Evolutionary conservation across 176 grass and related monocot species (phyloP).

Genomic region (Chrysopogon serrulatus): DNA sequence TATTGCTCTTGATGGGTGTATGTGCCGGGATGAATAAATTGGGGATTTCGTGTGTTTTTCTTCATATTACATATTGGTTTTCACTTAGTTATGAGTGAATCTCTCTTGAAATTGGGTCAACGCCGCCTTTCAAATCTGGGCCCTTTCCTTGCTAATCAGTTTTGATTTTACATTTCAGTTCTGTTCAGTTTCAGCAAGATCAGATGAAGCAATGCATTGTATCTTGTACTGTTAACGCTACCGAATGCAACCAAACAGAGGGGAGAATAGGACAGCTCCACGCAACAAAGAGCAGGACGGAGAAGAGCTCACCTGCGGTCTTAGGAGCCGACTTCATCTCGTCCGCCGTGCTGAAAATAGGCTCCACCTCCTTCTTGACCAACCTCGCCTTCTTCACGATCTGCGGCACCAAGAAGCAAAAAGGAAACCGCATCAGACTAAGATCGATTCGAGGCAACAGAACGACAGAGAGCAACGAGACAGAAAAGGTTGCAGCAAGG

Average conservation of each 20-base stretch:
- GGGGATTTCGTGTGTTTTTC: too few species aligned
- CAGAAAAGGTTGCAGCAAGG: background rate
- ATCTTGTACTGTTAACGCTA: background rate
- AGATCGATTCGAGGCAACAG: background rate
- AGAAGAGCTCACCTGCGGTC: constrained; percentile 35
- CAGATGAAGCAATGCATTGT: background rate
- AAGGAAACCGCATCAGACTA: background rate
- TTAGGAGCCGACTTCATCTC: constrained; percentile 50
- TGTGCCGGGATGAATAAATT: background rate
- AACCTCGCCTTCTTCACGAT: constrained; percentile 62
- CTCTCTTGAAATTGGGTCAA: background rate
- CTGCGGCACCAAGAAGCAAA: constrained; percentile 17
- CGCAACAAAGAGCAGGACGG: background rate
- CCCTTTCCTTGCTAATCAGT: background rate
- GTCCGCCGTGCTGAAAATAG: constrained; percentile 49
- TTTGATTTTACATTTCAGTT: background rate
- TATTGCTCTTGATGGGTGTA: background rate
- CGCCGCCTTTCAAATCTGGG: background rate
- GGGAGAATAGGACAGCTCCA: background rate
- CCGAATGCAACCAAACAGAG: background rate
- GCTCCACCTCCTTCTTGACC: constrained; percentile 59
- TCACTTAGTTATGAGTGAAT: too few species aligned
- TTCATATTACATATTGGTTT: background rate
- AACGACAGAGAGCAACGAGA: background rate
- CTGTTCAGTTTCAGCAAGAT: background rate